Conservation (phyloP, 2,329 filamentous ascomycete species). For the Zalaria obscura region DNA sequence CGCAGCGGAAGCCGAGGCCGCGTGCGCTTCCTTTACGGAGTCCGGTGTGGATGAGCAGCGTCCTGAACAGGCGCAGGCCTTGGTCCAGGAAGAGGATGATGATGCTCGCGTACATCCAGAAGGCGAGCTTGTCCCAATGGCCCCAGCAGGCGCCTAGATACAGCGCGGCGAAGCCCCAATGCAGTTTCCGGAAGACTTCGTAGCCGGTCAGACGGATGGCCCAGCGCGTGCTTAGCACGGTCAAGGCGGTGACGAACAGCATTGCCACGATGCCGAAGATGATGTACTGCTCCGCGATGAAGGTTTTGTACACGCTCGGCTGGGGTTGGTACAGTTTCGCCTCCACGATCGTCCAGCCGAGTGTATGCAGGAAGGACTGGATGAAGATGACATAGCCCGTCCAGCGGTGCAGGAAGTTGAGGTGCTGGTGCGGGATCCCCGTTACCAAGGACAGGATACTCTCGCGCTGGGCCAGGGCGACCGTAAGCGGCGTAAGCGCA, state of each 20-base stretch:
- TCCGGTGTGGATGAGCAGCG: slow-evolving; percentile 46
- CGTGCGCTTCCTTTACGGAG: slow-evolving; percentile 18
- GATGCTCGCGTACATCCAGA: slow-evolving; percentile 54
- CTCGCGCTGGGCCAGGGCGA: slow-evolving; percentile 55
- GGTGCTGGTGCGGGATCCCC: slow-evolving; percentile 60
- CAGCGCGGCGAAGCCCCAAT: slow-evolving; percentile 58
- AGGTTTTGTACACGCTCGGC: slow-evolving; percentile 41
- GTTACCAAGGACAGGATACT: slow-evolving; percentile 56
- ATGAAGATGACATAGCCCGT: slow-evolving; percentile 57
- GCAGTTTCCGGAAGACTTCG: slow-evolving; percentile 62
- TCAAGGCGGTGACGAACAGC: slow-evolving; percentile 46
- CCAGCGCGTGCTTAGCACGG: slow-evolving; percentile 43
- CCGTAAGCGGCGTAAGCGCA: slow-evolving; percentile 56
- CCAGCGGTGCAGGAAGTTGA: slow-evolving; percentile 69
- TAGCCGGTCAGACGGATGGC: slow-evolving; percentile 56
- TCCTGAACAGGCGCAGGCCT: slow-evolving; percentile 42
- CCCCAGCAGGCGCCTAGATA: slow-evolving; percentile 66
- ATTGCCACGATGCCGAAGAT: slow-evolving; percentile 61
- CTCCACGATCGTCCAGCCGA: slow-evolving; percentile 57
- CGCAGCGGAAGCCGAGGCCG: slow-evolving; percentile 40
- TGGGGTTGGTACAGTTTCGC: slow-evolving; percentile 56
- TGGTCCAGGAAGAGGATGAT: slow-evolving; percentile 53
- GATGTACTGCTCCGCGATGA: slow-evolving; percentile 52
- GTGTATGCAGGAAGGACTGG: slow-evolving; percentile 54
- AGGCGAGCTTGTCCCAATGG: slow-evolving; percentile 55